A percentile compares a stretch with the other conserved stretches of the same genome.
Evolutionary conservation across 257 asterid species (phyloP).

Genomic region (Solanum chilense): DNA sequence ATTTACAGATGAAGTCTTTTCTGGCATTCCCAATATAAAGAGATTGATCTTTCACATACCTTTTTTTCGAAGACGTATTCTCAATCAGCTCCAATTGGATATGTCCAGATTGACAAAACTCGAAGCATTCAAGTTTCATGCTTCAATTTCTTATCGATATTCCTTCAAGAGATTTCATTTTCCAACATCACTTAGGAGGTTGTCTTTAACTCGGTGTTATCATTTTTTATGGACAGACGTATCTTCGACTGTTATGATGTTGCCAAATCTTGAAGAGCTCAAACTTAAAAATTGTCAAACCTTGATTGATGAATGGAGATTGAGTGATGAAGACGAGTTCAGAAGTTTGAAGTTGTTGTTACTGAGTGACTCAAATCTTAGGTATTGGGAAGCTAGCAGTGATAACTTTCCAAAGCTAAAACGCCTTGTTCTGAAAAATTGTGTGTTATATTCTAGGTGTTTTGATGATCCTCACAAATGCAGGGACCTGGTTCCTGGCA

Average conservation of each 20-base stretch:
- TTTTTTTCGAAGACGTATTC: too few relatives aligned
- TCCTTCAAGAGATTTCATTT: too few relatives aligned
- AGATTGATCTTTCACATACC: neutral
- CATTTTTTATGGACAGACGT: neutral
- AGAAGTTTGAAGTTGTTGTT: neutral
- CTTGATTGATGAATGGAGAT: neutral
- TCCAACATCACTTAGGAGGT: neutral
- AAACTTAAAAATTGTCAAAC: neutral
- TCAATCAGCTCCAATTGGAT: too few relatives aligned
- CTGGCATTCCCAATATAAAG: neutral
- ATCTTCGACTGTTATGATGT: neutral
- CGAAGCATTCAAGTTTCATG: too few relatives aligned
- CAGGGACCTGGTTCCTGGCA: too few relatives aligned
- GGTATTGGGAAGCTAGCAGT: neutral
- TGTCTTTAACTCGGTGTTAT: rapidly evolving
- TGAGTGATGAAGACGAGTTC: neutral
- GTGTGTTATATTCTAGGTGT: too few relatives aligned
- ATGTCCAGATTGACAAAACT: too few relatives aligned
- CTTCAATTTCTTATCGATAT: too few relatives aligned
- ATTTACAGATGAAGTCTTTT: neutral
- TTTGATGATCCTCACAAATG: too few relatives aligned
- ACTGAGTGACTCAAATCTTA: rapidly evolving
- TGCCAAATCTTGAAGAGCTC: neutral
- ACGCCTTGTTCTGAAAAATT: neutral
- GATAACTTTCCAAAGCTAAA: neutral